Percentiles rank a stretch among this genome's conserved stretches.
Evolutionary conservation across 2,329 filamentous ascomycete genomes (phyloP).

Genomic region (Graphilbum ipis-grandicollis): DNA sequence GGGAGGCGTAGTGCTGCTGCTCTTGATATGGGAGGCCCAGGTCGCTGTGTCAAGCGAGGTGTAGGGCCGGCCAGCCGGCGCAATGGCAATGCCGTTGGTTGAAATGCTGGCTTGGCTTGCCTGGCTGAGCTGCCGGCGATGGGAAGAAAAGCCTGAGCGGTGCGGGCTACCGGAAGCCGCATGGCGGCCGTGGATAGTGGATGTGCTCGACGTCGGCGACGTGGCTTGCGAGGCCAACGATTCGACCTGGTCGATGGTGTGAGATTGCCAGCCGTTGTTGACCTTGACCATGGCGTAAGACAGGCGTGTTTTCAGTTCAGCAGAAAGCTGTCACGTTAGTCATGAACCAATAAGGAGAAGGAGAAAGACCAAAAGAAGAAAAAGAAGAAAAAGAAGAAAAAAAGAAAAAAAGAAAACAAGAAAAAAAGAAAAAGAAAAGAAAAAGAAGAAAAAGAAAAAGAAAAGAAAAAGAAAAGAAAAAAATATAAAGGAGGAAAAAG

Average conservation of each 20-base stretch:
- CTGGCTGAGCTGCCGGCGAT: constrained; percentile 13
- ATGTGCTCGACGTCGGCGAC: constrained; percentile 43
- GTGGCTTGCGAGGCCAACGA: constrained; percentile 50
- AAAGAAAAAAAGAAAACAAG: too few relatives aligned
- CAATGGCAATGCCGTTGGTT: constrained; percentile 2
- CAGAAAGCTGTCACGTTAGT: constrained; percentile 54
- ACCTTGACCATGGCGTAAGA: constrained; percentile 92
- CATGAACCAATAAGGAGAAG: too few relatives aligned
- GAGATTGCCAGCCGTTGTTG: constrained; percentile 72
- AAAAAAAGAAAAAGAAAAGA: too few relatives aligned
- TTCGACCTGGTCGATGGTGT: constrained; percentile 63
- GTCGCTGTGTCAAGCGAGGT: constrained; percentile 2
- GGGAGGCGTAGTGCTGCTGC: constrained; percentile 3
- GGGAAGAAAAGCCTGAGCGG: constrained; percentile 20
- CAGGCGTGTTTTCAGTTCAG: constrained; percentile 65
- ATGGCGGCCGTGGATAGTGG: constrained; percentile 33
- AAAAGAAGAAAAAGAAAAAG: constrained; percentile 3
- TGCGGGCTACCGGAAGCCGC: constrained; percentile 38
- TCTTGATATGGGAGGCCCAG: constrained; percentile 4
- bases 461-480: background rate
- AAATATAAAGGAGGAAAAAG: constrained; percentile 1
- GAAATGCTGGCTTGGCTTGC: constrained; percentile 5
- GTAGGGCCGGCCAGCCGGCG: background rate
- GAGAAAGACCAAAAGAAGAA: too few relatives aligned
- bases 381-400: too few relatives aligned